Base-by-base conservation (phyloP, 2,329 filamentous ascomycete genomes). In the Alternaria rosae region DNA sequence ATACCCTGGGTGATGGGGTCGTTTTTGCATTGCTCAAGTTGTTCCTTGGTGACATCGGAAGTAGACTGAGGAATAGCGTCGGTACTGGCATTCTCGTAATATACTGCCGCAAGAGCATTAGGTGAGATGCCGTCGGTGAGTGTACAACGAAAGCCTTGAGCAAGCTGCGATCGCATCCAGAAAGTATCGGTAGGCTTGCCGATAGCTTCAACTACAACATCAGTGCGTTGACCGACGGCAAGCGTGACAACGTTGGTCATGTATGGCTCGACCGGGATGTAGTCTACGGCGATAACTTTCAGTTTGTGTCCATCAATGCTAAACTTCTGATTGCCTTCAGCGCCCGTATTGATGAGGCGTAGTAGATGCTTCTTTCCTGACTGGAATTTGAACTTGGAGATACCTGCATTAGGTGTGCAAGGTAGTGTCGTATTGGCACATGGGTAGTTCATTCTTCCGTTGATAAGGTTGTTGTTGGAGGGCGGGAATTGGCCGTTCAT, bases 31-130 rank as follows among this genome's bases (percentile, higher is more conserved):
- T 57, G 45, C 8, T 65, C 57, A 6, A 70, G 62, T 35, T 70
- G 67, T 4, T 32, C 68, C 26, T 69, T 38, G 5, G 70, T 71
- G 23, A 70, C 69, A 21, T 60, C 52, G 3, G 69, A 68, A 42
- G 84, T 87, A 4, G 76, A 59, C 9, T 59, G 80, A 0, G 89
- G 90, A 2, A 81, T 59, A 17, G 79, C 74, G 45, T 75, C 78
- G 2, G 80, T 81, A 69, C 90, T 81, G 9, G 87, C 86, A 10
- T 82, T 71, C 44, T 89, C 82, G 74, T 92, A 92, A 79, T 89
- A 90, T 54, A 92, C 83, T 10, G 85, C 87, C 0, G 89, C 91
- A 1, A 70, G 55, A 35, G 70, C 71, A 25, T 70, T 69, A 1
- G 70, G 70, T 3, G 68, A 68, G 52, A 68, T 54, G 9, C 63